Evolutionary conservation across 371 early-diverging fungal species (phyloP), one percentile per base, ranked within the genome.

Genomic region (Mortierella sp.): DNA sequence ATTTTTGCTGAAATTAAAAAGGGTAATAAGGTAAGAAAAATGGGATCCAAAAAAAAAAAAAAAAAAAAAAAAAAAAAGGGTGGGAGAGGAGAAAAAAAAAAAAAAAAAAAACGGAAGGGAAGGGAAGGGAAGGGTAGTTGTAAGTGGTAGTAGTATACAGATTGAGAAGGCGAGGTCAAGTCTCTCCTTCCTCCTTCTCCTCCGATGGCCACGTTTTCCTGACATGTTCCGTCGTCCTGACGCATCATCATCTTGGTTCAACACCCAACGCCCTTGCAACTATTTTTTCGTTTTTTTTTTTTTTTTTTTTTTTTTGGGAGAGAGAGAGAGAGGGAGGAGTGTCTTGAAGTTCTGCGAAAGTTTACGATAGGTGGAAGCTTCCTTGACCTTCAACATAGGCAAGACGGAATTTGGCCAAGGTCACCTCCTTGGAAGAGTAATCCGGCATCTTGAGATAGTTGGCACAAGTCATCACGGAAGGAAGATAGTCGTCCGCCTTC

Each of bases 391-490:
- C 98, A 29, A 84, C 83, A 64, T 95, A 91, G 5, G 97, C 95
- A 26, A 87, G 86, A 44, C 81, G 70, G 70, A 97, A 86, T 74
- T 91, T 82, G 62, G 84, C 72, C 37, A 74, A 81, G 86, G 96
- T 87, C 2, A 93, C 84, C n/a, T 88, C 92, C 58, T 86, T 84
- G 45, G 74, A 72, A 7, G 94, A 87, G 75, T 97, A 98, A 19
- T 90, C 90, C 15, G 97, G 97, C 80, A 98, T 88, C 83, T 98
- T 98, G 60, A 98, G 86, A 66, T 96, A 96, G 66, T 98, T 96
- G 46, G 91, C 94, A 75, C 98, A 98, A 0, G 98, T 98, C 97
- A 97, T 98, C 26, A 97, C 98, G 19, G 92, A 92, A 9, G 97
- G 98, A 66, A 98, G 75, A 64, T 92, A 95, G 58, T 92, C 91